Conservation (phyloP, 352 stramenopile genomes). For the Phytophthora pinifolia region DNA sequence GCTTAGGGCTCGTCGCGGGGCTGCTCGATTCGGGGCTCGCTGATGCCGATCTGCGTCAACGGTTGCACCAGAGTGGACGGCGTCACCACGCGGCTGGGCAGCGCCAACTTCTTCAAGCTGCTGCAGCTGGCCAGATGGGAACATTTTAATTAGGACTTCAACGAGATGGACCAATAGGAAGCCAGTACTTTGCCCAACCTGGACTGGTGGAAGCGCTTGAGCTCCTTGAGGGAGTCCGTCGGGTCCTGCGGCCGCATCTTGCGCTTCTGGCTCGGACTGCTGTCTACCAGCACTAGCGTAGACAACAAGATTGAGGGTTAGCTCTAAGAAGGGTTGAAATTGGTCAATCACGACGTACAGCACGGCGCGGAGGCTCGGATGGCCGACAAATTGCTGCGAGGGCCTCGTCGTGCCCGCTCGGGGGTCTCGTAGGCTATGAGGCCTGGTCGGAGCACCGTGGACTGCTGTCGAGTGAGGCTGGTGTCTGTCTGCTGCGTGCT, state of each 20-base stretch:
- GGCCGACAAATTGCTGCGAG: slow-evolving; percentile 19
- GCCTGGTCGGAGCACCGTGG: slow-evolving; percentile 14
- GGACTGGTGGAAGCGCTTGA: slow-evolving; percentile 59
- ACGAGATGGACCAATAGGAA: slow-evolving; percentile 5
- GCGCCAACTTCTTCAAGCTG: slow-evolving; percentile 11
- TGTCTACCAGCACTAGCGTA: slow-evolving; percentile 36
- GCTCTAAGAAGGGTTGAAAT: not conserved
- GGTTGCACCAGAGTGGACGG: slow-evolving; percentile 58
- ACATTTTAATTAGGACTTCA: slow-evolving; percentile 14
- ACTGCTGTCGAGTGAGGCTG: not conserved
- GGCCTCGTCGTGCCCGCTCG: slow-evolving; percentile 38
- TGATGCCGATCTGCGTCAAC: slow-evolving; percentile 64
- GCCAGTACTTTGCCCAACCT: slow-evolving; percentile 22
- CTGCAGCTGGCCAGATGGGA: slow-evolving; percentile 9
- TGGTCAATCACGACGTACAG: slow-evolving; percentile 24
- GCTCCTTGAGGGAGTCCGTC: slow-evolving; percentile 50
- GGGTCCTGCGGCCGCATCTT: slow-evolving; percentile 58
- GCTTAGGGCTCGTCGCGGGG: slow-evolving; percentile 7
- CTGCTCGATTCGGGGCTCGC: slow-evolving; percentile 7
- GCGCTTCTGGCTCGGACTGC: slow-evolving; percentile 72
- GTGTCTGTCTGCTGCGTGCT: slow-evolving; percentile 1
- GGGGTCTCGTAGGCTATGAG: slow-evolving; percentile 40
- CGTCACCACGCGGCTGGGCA: slow-evolving; percentile 33
- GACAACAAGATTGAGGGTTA: slow-evolving; percentile 3
- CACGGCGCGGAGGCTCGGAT: slow-evolving; percentile 21